Conservation (phyloP, 345 rosid species). For the Sapria himalayana region DNA sequence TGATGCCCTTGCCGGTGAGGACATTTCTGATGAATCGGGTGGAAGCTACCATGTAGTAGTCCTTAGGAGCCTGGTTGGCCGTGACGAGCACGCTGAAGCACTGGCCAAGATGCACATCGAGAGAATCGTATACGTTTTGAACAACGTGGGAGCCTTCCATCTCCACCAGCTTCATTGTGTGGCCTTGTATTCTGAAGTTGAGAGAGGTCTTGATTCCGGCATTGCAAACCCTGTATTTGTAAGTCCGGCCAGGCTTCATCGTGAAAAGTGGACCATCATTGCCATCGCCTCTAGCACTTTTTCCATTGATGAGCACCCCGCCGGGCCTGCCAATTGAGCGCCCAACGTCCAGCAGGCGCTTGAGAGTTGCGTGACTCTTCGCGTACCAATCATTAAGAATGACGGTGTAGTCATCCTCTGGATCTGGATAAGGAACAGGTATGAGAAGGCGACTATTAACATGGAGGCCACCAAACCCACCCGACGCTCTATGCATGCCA, state of each 20-base stretch:
- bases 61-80: constrained; percentile 30
- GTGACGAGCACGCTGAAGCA: constrained; percentile 40
- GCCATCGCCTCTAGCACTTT: constrained; percentile 17
- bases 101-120: constrained; percentile 53
- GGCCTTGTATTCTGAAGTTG: constrained; percentile 52
- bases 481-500: constrained; percentile 29
- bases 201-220: constrained; percentile 34
- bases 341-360: constrained; percentile 28
- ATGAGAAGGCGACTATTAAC: constrained; percentile 51
- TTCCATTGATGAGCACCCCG: constrained; percentile 46
- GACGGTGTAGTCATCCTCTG: constrained; percentile 38
- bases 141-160: constrained; percentile 55
- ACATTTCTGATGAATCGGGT: constrained; percentile 28
- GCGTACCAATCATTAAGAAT: constrained; percentile 43
- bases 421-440: constrained; percentile 50
- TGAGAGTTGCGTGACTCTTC: constrained; percentile 29
- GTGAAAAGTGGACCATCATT: constrained; percentile 25
- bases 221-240: constrained; percentile 50
- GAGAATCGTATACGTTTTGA: constrained; percentile 45
- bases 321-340: constrained; percentile 29
- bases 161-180: constrained; percentile 52
- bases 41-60: constrained; percentile 45
- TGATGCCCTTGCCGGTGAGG: constrained; percentile 19
- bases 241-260: constrained; percentile 42
- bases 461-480: constrained; percentile 56